Percentiles rank a stretch among this genome's conserved stretches.
These are phyloP conservation scores for Suillus cothurnatus DNA, from an alignment of 768 basidiomycete genomes.

Conservation along the genomic window DNA sequence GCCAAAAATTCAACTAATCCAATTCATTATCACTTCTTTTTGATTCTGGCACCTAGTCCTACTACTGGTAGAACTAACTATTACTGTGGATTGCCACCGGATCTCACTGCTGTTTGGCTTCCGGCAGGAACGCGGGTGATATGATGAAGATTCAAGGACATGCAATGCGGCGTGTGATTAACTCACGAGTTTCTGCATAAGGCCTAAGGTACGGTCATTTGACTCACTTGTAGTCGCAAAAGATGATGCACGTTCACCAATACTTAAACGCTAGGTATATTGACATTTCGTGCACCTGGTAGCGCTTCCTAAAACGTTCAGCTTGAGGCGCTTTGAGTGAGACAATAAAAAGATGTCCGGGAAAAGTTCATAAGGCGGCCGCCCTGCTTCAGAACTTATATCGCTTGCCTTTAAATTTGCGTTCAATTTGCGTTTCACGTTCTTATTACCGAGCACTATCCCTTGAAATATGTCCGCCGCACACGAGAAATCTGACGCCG, in stretches of 20 bases:
- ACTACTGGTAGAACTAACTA: no score
- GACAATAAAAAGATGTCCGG: neutral
- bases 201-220: neutral
- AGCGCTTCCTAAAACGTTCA: neutral
- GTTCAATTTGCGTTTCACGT: neutral
- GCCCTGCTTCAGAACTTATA: neutral
- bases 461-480: neutral
- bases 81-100: neutral
- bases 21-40: no score
- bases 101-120: neutral
- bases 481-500: constrained; percentile 4
- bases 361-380: neutral
- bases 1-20: neutral
- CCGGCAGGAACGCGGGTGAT: no score
- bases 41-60: no score
- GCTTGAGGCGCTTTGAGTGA: neutral
- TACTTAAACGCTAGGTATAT: neutral
- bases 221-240: neutral
- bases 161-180: no score
- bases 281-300: neutral
- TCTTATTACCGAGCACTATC: neutral
- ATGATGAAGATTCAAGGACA: neutral
- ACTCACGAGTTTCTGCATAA: neutral
- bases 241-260: neutral
- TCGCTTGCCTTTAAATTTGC: neutral